A percentile compares a stretch with the other conserved stretches of the same genome.
phyloP scores from a whole-genome alignment of 2,329 filamentous ascomycete genomes.

The Botryotinia globosa region DNA sequence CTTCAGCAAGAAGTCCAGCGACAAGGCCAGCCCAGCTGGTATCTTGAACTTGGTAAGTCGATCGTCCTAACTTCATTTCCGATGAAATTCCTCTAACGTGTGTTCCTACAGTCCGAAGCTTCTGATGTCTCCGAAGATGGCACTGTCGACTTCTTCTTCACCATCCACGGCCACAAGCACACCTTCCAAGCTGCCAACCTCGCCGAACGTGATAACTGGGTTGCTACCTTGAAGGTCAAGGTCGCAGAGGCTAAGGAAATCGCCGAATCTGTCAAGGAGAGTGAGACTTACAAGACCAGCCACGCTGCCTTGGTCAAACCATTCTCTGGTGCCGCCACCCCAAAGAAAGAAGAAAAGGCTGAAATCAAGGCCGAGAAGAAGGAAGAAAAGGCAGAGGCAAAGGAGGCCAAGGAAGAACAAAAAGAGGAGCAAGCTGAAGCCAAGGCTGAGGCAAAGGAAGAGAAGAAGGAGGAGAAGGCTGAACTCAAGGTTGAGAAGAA shows the following conservation, averaged over 20 bases:
- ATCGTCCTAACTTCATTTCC: neutral
- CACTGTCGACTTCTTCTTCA: constrained; percentile 79
- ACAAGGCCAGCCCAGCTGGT: constrained; percentile 77
- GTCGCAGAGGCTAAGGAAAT: constrained; percentile 81
- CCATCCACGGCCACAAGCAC: constrained; percentile 85
- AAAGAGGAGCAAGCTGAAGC: constrained; percentile 34
- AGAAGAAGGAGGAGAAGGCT: constrained; percentile 41
- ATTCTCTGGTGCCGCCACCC: constrained; percentile 38
- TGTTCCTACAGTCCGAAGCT: constrained; percentile 50
- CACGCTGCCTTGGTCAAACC: constrained; percentile 43
- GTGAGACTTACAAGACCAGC: constrained; percentile 78
- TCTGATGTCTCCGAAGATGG: constrained; percentile 71
- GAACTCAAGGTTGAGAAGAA: constrained; percentile 42
- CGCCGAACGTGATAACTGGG: constrained; percentile 89
- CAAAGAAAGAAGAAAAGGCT: constrained; percentile 36
- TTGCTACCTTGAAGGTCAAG: constrained; percentile 77
- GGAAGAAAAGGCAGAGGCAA: constrained; percentile 41
- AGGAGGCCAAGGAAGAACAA: constrained; percentile 41
- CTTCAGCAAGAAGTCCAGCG: constrained; percentile 70
- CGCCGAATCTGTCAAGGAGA: constrained; percentile 68
- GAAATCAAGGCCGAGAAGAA: constrained; percentile 37
- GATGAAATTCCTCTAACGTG: constrained; percentile 35
- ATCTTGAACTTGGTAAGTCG: constrained; percentile 78
- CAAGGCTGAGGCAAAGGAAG: constrained; percentile 38
- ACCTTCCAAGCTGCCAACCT: constrained; percentile 76